These are phyloP conservation scores for Syncephalastrum monosporum DNA, from an alignment of 371 early-diverging fungal genomes.

Conservation along the genomic window DNA sequence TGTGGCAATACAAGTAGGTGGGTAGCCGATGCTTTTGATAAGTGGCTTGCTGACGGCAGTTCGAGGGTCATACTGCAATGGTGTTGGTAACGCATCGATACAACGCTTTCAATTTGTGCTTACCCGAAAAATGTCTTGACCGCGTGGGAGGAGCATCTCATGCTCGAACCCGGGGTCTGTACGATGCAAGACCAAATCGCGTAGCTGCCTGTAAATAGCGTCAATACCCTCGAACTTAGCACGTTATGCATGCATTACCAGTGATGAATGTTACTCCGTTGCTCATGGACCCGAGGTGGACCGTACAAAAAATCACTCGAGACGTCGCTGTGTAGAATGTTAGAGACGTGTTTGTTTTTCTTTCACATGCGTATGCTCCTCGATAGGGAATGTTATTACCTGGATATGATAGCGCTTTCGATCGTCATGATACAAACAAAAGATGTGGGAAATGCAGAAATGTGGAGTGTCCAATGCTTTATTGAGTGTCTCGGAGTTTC, in stretches of 20 bases:
- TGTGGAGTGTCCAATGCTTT: too few species aligned
- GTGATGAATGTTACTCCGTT: constrained; percentile 62
- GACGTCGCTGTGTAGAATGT: constrained; percentile 5
- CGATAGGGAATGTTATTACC: too few species aligned
- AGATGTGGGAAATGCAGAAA: too few species aligned
- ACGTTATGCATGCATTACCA: constrained; percentile 40
- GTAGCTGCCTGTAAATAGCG: constrained; percentile 74
- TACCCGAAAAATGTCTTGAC: constrained; percentile 36
- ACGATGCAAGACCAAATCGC: constrained; percentile 83
- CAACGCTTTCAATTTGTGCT: constrained; percentile 11
- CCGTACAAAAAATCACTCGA: constrained; percentile 33
- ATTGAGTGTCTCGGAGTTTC: too few species aligned
- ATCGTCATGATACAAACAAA: too few species aligned
- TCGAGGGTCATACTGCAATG: constrained; percentile 59
- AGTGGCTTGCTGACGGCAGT: constrained; percentile 36
- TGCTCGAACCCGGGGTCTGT: constrained; percentile 22
- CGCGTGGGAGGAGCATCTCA: constrained; percentile 38
- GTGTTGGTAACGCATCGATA: background rate
- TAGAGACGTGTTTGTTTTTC: too few species aligned
- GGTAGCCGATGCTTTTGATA: constrained; percentile 68
- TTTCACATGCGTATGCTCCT: too few species aligned
- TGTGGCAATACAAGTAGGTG: constrained; percentile 80
- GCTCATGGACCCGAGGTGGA: constrained; percentile 49
- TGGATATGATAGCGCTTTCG: too few species aligned
- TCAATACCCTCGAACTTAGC: constrained; percentile 1